Conservation (phyloP, 1,284 basidiomycete genomes). For the Malassezia sympodialis region DNA sequence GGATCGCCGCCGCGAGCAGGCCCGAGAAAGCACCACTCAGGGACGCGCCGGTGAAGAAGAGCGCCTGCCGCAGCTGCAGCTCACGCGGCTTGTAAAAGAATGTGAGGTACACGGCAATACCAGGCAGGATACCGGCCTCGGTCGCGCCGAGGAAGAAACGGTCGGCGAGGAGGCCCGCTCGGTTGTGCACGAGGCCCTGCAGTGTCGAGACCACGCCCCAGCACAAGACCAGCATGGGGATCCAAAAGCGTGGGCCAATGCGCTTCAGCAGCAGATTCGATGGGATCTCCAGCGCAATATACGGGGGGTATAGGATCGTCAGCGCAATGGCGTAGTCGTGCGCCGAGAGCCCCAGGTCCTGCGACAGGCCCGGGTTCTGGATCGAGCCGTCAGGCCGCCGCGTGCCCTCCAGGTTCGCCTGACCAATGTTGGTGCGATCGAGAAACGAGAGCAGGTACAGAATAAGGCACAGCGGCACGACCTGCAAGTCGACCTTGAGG, state of each 20-base stretch:
- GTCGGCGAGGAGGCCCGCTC: conserved; percentile 32
- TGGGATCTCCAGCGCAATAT: conserved; percentile 41
- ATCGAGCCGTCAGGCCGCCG: conserved; percentile 19
- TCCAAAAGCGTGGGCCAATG: conserved; percentile 30
- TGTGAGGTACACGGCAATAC: conserved; percentile 31
- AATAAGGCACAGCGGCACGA: conserved; percentile 29
- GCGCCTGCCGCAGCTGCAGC: conserved; percentile 32
- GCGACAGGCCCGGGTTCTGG: conserved; percentile 13
- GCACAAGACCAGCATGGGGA: conserved; percentile 26
- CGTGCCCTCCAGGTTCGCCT: conserved; percentile 27
- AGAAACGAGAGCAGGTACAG: conserved; percentile 30
- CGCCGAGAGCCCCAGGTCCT: neutral
- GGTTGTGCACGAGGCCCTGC: conserved; percentile 31
- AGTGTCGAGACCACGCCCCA: conserved; percentile 30
- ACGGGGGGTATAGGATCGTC: conserved; percentile 39
- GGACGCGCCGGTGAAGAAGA: conserved; percentile 39
- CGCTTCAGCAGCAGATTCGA: conserved; percentile 36
- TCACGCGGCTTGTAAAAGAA: conserved; percentile 41
- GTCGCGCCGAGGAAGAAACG: conserved; percentile 33
- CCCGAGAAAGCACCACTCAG: conserved; percentile 36
- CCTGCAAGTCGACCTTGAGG: conserved; percentile 34
- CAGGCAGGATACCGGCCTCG: conserved; percentile 33
- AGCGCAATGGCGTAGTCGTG: conserved; percentile 14
- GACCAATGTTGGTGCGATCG: conserved; percentile 33
- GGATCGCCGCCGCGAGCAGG: conserved; percentile 34